Conservation (phyloP, 345 rosid species). For the Adansonia digitata region DNA sequence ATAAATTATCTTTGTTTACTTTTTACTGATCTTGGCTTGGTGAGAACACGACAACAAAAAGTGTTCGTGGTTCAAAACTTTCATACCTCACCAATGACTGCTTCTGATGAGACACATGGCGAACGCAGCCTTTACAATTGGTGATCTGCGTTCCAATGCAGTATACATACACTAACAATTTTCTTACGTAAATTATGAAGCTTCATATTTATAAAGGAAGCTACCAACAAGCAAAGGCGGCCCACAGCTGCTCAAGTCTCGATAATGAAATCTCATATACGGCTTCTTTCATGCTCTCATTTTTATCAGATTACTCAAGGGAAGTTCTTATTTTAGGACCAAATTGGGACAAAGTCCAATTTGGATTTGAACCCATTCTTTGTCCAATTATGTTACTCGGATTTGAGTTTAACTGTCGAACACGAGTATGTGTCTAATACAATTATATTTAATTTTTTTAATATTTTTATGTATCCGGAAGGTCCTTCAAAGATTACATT, state of each 20-base stretch:
- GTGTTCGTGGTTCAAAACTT: background rate
- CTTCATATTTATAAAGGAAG: background rate
- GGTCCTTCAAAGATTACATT: too few species aligned
- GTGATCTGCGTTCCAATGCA: too few species aligned
- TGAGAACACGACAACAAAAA: background rate
- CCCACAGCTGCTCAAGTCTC: background rate
- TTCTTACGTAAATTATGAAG: too few species aligned
- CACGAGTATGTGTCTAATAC: too few species aligned
- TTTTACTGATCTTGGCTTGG: background rate
- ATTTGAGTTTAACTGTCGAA: too few species aligned
- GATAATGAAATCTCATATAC: background rate
- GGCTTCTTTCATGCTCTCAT: background rate
- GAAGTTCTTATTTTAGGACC: background rate
- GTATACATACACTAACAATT: too few species aligned
- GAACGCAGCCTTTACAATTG: too few species aligned
- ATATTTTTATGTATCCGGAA: too few species aligned
- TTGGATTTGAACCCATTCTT: background rate
- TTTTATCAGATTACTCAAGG: background rate
- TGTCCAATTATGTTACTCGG: too few species aligned
- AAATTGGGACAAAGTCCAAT: background rate
- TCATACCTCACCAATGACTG: background rate
- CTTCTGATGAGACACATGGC: too few species aligned
- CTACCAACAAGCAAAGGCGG: background rate
- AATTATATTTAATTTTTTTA: too few species aligned
- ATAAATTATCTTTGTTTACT: too few species aligned